Base-by-base conservation (phyloP, 2,329 filamentous ascomycete genomes). In the Rutstroemia sp. region DNA sequence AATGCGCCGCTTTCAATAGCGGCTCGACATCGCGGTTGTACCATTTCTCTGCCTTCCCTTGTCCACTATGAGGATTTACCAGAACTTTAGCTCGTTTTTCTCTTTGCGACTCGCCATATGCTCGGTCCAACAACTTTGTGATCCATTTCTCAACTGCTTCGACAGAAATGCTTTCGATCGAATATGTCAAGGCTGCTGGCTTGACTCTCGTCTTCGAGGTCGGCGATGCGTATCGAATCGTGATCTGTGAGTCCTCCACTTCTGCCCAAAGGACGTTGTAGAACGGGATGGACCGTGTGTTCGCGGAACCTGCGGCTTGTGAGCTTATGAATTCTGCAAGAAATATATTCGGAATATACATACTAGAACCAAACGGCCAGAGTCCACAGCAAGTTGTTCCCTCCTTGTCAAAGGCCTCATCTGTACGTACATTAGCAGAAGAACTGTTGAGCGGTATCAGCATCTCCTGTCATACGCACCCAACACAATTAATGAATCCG, bases 31-130 rank as follows among this genome's bases (percentile, higher is more conserved):
- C 79, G 46, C 79, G 80, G 56, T 84, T 75, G 79, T 91, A 97
- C 61, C 84, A 79, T 67, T 83, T 87, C 59, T 81, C 74, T 1
- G 91, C 92, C 42, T 76, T 75, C 16, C 92, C 92, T 44, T 90
- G 88, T 0, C 94, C 94, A 14, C 91, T 89, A 65, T 92, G 87
- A 0, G 94, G 94, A 70, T 99, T 99, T 60, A 99, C 79, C 45
- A 97, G 75, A 12, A 97, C 84, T 70, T 94, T 95, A 60, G 94
- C 84, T 48, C 89, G 83, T 71, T 91, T 94, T 57, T 78, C 79
- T 53, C 78, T 79, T 65, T 87, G 82, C 1, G 87, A 80, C 7
- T 76, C 74, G 55, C 75, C 86, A 74, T 96, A 96, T 23, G 92
- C 83, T 48, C 79, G 78, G 38, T 83, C 74, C 19, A 95, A 69